phyloP scores from a whole-genome alignment of 192 early-diverging fungal genomes.

The Podila clonocystis region DNA sequence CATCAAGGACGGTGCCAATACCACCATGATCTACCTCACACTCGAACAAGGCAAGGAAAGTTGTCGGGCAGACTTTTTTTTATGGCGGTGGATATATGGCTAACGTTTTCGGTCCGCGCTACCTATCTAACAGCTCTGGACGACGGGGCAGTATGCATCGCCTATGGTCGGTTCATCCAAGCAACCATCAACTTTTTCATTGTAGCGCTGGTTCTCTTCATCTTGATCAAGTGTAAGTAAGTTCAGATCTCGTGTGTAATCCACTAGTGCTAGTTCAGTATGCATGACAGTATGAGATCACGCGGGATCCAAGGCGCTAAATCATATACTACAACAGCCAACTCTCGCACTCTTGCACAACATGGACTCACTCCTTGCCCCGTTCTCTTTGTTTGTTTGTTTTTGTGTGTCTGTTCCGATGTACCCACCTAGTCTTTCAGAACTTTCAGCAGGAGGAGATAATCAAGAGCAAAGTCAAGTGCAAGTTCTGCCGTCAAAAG shows the following conservation, averaged over 20 bases:
- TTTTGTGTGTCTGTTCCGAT: not conserved
- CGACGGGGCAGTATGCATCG: constrained; percentile 43
- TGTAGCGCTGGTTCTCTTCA: constrained; percentile 23
- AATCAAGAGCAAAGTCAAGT: constrained; percentile 47
- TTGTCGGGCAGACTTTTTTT: not conserved
- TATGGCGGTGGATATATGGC: not conserved
- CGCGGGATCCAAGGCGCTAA: not conserved
- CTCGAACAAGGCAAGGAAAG: constrained; percentile 24
- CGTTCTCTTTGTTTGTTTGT: not conserved
- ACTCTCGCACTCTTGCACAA: not conserved
- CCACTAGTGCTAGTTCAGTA: not conserved
- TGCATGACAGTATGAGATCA: not conserved
- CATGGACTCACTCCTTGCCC: not conserved
- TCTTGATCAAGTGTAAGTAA: constrained; percentile 32
- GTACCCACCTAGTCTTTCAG: constrained; percentile 21
- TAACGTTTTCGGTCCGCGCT: not conserved
- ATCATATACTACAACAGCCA: not conserved
- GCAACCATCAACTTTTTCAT: constrained; percentile 40
- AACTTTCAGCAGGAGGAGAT: constrained; percentile 45
- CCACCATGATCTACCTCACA: constrained; percentile 18
- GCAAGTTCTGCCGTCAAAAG: constrained; percentile 44
- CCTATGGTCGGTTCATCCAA: constrained; percentile 34
- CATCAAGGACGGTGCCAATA: constrained; percentile 34
- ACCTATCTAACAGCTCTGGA: constrained; percentile 9
- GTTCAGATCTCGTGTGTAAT: not conserved